A percentile compares a stretch with the other conserved stretches of the same genome.
Evolutionary conservation across 768 basidiomycete genomes (phyloP).

Genomic region (Suillus discolor): DNA sequence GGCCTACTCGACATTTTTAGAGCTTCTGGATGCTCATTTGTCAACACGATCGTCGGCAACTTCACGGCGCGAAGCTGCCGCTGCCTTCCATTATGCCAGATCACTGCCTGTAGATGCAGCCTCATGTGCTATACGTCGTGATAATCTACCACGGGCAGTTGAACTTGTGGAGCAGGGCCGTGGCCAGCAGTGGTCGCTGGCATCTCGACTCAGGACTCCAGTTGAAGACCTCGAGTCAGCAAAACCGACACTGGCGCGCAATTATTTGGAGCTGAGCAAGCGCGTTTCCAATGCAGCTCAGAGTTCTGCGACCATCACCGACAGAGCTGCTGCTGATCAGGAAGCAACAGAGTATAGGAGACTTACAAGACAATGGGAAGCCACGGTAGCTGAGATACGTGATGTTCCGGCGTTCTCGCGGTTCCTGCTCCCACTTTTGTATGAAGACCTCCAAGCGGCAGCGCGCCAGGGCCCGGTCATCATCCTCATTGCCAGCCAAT

Average conservation of each 20-base stretch:
- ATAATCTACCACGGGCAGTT: slow-evolving; percentile 16
- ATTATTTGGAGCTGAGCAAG: neutral
- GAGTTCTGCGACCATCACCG: neutral
- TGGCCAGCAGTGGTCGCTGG: slow-evolving; percentile 29
- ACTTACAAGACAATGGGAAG: neutral
- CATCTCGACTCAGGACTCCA: slow-evolving; percentile 25
- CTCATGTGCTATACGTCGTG: slow-evolving; percentile 15
- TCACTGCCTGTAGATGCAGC: slow-evolving; percentile 4
- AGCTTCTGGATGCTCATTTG: too few species aligned
- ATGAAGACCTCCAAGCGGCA: neutral
- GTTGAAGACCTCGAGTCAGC: slow-evolving; percentile 21
- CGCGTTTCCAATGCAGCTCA: neutral
- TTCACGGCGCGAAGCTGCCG: neutral
- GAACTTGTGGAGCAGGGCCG: slow-evolving; percentile 26
- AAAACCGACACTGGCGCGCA: neutral
- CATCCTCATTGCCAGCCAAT: neutral
- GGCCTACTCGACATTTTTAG: too few species aligned
- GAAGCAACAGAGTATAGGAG: neutral
- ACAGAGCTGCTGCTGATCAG: neutral
- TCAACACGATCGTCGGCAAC: neutral
- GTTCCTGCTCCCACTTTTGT: neutral
- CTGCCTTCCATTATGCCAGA: neutral
- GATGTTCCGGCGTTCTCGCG: neutral
- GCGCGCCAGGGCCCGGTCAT: neutral
- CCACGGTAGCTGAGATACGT: neutral